These are phyloP conservation scores for Penicillium lagena DNA, from an alignment of 495 filamentous ascomycete species.

Conservation along the genomic window DNA sequence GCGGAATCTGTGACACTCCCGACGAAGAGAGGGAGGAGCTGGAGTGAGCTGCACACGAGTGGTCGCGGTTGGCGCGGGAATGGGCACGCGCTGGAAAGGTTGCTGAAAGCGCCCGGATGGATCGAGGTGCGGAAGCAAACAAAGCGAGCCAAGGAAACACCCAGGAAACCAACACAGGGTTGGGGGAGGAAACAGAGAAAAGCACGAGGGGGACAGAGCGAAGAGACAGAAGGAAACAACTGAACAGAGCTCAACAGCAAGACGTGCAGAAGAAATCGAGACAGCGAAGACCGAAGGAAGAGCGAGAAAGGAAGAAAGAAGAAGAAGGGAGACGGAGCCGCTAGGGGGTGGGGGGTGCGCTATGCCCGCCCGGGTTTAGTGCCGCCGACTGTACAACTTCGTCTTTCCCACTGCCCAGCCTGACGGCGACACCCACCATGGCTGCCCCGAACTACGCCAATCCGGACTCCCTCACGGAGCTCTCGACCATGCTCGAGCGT, in stretches of 20 bases:
- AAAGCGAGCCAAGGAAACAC: conserved; percentile 4
- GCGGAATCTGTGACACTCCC: neutral
- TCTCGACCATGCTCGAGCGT: conserved; percentile 39
- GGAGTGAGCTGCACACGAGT: too few species aligned
- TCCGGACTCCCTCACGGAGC: conserved; percentile 35
- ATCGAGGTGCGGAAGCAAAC: too few species aligned
- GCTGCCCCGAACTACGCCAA: conserved; percentile 23
- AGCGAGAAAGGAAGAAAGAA: conserved; percentile 12
- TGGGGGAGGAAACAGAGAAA: too few species aligned
- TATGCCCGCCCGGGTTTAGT: conserved; percentile 26
- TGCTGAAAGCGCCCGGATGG: too few species aligned
- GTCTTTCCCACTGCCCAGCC: neutral
- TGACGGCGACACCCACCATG: conserved; percentile 14
- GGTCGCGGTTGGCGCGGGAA: too few species aligned
- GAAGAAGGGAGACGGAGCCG: conserved; percentile 25
- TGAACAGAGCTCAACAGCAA: conserved; percentile 2
- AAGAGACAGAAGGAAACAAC: neutral
- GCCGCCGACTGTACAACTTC: conserved; percentile 14
- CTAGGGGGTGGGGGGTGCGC: conserved; percentile 28
- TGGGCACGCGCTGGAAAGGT: too few species aligned
- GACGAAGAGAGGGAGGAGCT: neutral
- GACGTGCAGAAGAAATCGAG: conserved; percentile 11
- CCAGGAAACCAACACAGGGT: neutral
- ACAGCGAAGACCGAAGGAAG: conserved; percentile 4
- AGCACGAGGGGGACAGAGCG: neutral